Evolutionary conservation across 148 eudicot species (phyloP).

Genomic region (Persicaria maculosa): DNA sequence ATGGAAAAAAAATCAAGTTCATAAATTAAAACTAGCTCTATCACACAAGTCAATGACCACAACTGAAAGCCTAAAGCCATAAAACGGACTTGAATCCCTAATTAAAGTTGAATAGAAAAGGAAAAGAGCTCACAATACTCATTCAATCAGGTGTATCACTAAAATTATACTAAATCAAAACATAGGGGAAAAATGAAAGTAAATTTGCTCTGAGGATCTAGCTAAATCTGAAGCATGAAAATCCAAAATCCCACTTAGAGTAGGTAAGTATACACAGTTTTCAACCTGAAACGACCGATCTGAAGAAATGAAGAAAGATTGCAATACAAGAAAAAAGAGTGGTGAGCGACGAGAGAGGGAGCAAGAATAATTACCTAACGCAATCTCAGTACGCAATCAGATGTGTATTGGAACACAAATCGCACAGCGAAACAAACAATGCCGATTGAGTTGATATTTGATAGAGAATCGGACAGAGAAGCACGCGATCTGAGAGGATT

Average conservation of each 20-base stretch:
- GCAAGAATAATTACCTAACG: not conserved
- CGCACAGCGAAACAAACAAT: not conserved
- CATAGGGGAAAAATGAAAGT: not conserved
- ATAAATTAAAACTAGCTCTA: not conserved
- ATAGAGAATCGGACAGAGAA: not conserved
- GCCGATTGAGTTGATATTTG: not conserved
- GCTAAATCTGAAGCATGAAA: not conserved
- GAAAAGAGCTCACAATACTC: not conserved
- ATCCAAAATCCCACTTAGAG: not conserved
- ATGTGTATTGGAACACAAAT: not conserved
- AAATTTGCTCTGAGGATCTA: not conserved
- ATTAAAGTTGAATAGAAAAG: not conserved
- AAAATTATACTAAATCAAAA: not conserved
- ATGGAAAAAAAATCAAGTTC: not conserved
- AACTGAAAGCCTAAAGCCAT: not conserved
- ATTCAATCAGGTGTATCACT: not conserved
- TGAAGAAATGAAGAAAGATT: not conserved
- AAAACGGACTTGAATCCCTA: too few relatives aligned
- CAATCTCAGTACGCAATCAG: not conserved
- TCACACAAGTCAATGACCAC: not conserved
- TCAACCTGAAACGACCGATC: not conserved
- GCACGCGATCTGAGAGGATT: not conserved
- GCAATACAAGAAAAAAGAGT: too few relatives aligned
- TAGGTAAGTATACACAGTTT: not conserved
- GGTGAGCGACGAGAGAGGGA: not conserved